A percentile compares a stretch with the other conserved stretches of the same genome.
These are phyloP conservation scores for Porodaedalea pini DNA, from an alignment of 1,284 basidiomycete species.

Conservation along the genomic window DNA sequence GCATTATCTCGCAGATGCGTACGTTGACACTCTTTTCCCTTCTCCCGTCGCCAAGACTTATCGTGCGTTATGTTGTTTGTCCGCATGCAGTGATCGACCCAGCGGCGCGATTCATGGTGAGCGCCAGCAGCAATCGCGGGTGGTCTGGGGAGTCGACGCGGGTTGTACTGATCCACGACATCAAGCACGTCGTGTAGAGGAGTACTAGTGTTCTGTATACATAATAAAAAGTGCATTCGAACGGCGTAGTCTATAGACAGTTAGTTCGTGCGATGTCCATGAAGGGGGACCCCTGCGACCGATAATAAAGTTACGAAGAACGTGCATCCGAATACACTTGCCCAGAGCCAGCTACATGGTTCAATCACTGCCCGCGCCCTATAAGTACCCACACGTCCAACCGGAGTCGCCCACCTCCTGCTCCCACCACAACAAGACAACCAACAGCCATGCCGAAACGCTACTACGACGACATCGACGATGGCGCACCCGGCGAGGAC, in stretches of 20 bases:
- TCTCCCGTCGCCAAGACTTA: not conserved
- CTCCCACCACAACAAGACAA: constrained; percentile 3
- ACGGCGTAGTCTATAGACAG: not conserved
- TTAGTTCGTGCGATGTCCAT: not conserved
- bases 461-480: constrained; percentile 13
- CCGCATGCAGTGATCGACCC: constrained; percentile 75
- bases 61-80: constrained; percentile 18
- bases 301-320: not conserved
- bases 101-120: constrained; percentile 81
- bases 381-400: not conserved
- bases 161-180: constrained; percentile 87
- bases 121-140: constrained; percentile 91
- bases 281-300: too few species aligned
- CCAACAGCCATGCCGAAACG: constrained; percentile 14
- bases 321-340: not conserved
- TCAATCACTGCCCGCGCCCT: not conserved
- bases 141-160: constrained; percentile 91
- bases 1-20: constrained; percentile 89
- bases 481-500: constrained; percentile 19
- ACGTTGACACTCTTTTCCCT: constrained; percentile 31
- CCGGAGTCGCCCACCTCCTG: not conserved
- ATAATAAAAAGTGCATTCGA: too few species aligned
- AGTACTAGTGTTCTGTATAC: not conserved
- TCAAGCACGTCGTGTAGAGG: constrained; percentile 47
- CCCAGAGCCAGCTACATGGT: not conserved